Evolutionary conservation across 805 yeast genomes (phyloP).

Genomic region (Priceomyces carsonii): DNA sequence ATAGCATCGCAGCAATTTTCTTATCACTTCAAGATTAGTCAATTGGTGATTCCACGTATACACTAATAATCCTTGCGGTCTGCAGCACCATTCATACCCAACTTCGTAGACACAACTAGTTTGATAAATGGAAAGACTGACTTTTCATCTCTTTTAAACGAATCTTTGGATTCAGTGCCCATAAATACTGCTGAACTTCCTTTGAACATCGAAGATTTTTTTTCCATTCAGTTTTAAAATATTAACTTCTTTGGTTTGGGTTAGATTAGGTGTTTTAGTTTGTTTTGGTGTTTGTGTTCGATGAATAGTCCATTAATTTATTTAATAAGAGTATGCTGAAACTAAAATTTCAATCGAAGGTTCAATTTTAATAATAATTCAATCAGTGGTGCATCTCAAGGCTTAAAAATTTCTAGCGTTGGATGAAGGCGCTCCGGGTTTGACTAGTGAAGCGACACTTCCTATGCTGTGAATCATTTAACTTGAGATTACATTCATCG

Average conservation of each 20-base stretch:
- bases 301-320: too few species aligned
- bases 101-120: conserved; percentile 20
- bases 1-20: conserved; percentile 36
- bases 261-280: conserved; percentile 2
- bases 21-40: conserved; percentile 5
- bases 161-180: neutral
- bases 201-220: conserved; percentile 30
- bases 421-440: too few species aligned
- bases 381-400: too few species aligned
- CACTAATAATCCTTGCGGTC: conserved; percentile 22
- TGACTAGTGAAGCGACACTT: too few species aligned
- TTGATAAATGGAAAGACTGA: conserved; percentile 13
- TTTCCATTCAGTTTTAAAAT: conserved; percentile 20
- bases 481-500: too few species aligned
- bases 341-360: too few species aligned
- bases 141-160: neutral
- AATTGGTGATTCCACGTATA: conserved; percentile 9
- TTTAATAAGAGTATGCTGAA: too few species aligned
- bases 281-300: too few species aligned
- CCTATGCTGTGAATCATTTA: too few species aligned
- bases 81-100: conserved; percentile 42
- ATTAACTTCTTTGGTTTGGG: conserved; percentile 4
- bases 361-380: too few species aligned
- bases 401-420: too few species aligned
- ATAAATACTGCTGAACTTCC: conserved; percentile 2